Percentiles rank a stretch among this genome's conserved stretches.
phyloP scores from a whole-genome alignment of 352 stramenopile genomes.

The Elongisporangium anandrum region DNA sequence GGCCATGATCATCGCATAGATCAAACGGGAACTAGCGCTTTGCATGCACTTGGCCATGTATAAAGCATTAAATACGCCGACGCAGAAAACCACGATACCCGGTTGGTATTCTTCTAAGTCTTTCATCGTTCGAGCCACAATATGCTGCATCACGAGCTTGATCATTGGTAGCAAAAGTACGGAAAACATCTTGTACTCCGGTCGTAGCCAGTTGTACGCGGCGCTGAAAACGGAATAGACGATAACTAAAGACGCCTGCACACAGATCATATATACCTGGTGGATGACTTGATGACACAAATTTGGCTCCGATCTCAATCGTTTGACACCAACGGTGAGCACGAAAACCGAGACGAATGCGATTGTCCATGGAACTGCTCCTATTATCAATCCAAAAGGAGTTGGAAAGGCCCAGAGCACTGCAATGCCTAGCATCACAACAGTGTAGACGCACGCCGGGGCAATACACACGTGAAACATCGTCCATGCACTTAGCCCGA shows the following conservation, averaged over 20 bases:
- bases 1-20: constrained; percentile 4
- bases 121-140: background rate
- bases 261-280: too few species aligned
- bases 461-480: background rate
- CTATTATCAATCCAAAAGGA: constrained; percentile 7
- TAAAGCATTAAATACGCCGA: constrained; percentile 25
- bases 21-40: constrained; percentile 7
- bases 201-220: too few species aligned
- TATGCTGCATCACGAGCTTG: constrained; percentile 20
- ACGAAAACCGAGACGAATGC: too few species aligned
- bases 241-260: too few species aligned
- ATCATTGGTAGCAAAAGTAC: constrained; percentile 19
- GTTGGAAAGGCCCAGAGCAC: constrained; percentile 7
- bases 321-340: too few species aligned
- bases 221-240: too few species aligned
- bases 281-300: too few species aligned
- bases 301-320: too few species aligned
- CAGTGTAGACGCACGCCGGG: constrained; percentile 6
- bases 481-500: too few species aligned
- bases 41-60: constrained; percentile 23
- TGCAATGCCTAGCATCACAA: constrained; percentile 10
- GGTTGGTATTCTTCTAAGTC: background rate
- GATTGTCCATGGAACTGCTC: background rate
- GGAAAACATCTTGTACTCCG: constrained; percentile 8
- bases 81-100: constrained; percentile 9